Percentiles rank a stretch among this genome's conserved stretches.
These are phyloP conservation scores for Penicillium sp. DNA, from an alignment of 2,329 filamentous ascomycete species.

Conservation along the genomic window DNA sequence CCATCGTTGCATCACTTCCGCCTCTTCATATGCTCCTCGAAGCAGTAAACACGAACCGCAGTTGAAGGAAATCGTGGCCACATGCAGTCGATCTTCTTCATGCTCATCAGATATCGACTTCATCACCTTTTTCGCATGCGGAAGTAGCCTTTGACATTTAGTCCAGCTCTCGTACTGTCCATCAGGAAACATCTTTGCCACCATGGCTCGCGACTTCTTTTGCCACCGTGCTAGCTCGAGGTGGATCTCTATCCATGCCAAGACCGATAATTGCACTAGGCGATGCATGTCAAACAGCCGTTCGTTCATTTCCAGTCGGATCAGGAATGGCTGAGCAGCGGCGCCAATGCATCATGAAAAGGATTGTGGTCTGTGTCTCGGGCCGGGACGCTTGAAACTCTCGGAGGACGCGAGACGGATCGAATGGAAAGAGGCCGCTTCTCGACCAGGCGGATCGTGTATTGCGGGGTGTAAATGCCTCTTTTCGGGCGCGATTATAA, in stretches of 20 bases:
- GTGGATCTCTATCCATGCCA: slow-evolving; percentile 18
- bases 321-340: no score
- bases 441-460: slow-evolving; percentile 12
- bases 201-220: not conserved
- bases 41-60: not conserved
- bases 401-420: slow-evolving; percentile 10
- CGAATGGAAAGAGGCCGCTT: slow-evolving; percentile 11
- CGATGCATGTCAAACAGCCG: slow-evolving; percentile 30
- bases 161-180: not conserved
- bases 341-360: no score
- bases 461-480: slow-evolving; percentile 10
- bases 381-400: slow-evolving; percentile 1
- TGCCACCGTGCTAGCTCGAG: not conserved
- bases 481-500: slow-evolving; percentile 7
- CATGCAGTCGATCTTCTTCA: not conserved
- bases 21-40: not conserved
- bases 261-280: slow-evolving; percentile 31
- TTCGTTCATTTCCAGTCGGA: not conserved
- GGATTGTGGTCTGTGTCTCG: slow-evolving; percentile 3
- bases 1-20: not conserved
- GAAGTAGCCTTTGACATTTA: not conserved
- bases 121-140: not conserved
- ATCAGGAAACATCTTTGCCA: not conserved
- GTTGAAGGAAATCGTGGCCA: not conserved
- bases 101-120: not conserved